Evolutionary conservation across 371 early-diverging fungal species (phyloP).

Genomic region (Mucor lusitanicus): DNA sequence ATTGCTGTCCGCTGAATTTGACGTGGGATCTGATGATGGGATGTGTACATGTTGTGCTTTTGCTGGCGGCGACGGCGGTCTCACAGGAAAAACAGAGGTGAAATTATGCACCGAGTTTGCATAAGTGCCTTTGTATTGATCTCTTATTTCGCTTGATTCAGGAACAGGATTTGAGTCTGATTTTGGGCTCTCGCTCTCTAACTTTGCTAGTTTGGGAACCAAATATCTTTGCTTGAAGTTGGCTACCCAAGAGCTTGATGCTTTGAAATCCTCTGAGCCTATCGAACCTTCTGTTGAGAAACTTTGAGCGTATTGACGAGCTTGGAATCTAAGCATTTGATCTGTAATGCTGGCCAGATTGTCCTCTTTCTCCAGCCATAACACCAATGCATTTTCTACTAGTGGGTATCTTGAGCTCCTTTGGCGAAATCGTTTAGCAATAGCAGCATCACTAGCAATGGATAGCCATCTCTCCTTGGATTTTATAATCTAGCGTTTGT

Average conservation of each 20-base stretch:
- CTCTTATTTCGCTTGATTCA: neutral
- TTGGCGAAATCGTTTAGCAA: constrained; percentile 22
- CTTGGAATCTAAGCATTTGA: constrained; percentile 21
- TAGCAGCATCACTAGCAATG: constrained; percentile 17
- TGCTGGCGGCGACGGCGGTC: neutral
- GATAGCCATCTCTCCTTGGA: constrained; percentile 24
- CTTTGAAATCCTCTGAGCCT: constrained; percentile 20
- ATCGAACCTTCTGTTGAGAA: constrained; percentile 7
- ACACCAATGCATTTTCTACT: constrained; percentile 16
- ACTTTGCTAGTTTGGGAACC: neutral
- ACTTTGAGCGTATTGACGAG: constrained; percentile 16
- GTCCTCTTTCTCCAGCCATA: constrained; percentile 20
- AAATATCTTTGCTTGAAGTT: constrained; percentile 21
- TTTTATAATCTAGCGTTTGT: constrained; percentile 16
- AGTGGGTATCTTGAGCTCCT: constrained; percentile 21
- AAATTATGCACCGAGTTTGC: neutral
- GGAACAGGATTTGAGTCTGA: neutral
- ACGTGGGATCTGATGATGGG: neutral
- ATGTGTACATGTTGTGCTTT: neutral
- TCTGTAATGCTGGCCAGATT: constrained; percentile 10
- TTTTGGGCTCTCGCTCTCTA: neutral
- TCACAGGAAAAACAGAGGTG: neutral
- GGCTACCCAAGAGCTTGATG: constrained; percentile 21
- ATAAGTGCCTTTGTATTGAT: neutral
- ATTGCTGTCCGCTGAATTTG: neutral